A percentile compares a stretch with the other conserved stretches of the same genome.
Evolutionary conservation across 306 rosid species (phyloP).

Genomic region (Quillaja saponaria): DNA sequence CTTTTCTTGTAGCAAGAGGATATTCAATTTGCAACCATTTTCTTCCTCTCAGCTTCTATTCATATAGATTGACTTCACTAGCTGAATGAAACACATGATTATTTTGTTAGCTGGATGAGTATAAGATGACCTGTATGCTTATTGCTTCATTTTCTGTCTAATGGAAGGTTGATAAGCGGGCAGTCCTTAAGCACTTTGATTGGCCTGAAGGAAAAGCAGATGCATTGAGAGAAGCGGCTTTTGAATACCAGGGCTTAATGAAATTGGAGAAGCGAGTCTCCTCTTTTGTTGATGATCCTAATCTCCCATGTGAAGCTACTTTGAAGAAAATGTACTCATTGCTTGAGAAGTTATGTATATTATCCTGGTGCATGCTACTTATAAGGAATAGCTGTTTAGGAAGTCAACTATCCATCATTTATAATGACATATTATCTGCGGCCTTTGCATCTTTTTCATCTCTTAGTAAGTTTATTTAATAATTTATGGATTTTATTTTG

Average conservation of each 20-base stretch:
- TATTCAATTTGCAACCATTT: conserved; percentile 15
- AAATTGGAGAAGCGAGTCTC: conserved; percentile 84
- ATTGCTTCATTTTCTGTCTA: conserved; percentile 28
- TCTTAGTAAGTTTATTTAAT: conserved; percentile 4
- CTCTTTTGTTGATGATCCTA: conserved; percentile 82
- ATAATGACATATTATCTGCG: no score
- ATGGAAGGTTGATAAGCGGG: conserved; percentile 90
- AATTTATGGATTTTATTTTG: conserved; percentile 1
- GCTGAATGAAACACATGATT: background rate
- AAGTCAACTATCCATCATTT: background rate
- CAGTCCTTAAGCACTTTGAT: conserved; percentile 97
- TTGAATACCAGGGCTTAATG: conserved; percentile 89
- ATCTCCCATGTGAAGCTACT: conserved; percentile 78
- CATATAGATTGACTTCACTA: background rate
- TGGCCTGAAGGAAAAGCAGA: conserved; percentile 99
- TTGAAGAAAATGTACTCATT: conserved; percentile 94
- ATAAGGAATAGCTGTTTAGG: conserved; percentile 16
- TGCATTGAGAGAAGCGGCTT: conserved; percentile 96
- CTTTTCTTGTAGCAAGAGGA: conserved; percentile 10
- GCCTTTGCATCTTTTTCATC: background rate
- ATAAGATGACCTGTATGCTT: conserved; percentile 3
- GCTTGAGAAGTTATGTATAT: conserved; percentile 86
- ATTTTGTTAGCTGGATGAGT: background rate
- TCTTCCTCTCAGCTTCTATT: background rate
- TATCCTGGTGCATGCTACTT: conserved; percentile 27